phyloP scores from a whole-genome alignment of 805 yeast species.

The Starmerella vitae region DNA sequence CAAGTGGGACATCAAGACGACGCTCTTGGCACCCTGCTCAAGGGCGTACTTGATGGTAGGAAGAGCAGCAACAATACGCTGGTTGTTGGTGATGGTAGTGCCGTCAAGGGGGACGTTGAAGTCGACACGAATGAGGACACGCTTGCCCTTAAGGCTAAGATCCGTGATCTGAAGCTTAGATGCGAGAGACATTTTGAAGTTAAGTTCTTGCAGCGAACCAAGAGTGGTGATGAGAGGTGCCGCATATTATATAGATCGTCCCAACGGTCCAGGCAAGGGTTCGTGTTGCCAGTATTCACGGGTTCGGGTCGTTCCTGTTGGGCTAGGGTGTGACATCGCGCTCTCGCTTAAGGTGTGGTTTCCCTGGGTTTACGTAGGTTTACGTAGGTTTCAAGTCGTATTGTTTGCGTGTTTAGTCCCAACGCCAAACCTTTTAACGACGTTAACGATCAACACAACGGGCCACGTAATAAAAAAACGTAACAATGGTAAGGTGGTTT shows the following conservation, averaged over 20 bases:
- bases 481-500: constrained; percentile 1
- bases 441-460: not conserved
- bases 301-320: constrained; percentile 1
- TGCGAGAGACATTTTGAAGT: constrained; percentile 65
- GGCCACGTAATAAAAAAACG: no score
- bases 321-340: not conserved
- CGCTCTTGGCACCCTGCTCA: constrained; percentile 79
- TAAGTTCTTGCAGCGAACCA: not conserved
- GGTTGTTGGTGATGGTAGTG: constrained; percentile 94
- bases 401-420: not conserved
- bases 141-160: constrained; percentile 70
- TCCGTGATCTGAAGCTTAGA: constrained; percentile 89
- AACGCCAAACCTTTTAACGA: not conserved
- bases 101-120: constrained; percentile 64
- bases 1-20: constrained; percentile 89
- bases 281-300: constrained; percentile 9
- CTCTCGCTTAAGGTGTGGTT: not conserved
- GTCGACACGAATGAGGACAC: constrained; percentile 93
- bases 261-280: constrained; percentile 14
- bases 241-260: constrained; percentile 9
- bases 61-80: constrained; percentile 97
- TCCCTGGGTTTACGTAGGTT: not conserved
- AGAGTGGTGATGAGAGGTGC: constrained; percentile 1
- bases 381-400: not conserved
- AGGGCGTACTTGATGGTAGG: constrained; percentile 95